Evolutionary conservation across 2,329 filamentous ascomycete species (phyloP).

Genomic region (Phialocephala subalpina): DNA sequence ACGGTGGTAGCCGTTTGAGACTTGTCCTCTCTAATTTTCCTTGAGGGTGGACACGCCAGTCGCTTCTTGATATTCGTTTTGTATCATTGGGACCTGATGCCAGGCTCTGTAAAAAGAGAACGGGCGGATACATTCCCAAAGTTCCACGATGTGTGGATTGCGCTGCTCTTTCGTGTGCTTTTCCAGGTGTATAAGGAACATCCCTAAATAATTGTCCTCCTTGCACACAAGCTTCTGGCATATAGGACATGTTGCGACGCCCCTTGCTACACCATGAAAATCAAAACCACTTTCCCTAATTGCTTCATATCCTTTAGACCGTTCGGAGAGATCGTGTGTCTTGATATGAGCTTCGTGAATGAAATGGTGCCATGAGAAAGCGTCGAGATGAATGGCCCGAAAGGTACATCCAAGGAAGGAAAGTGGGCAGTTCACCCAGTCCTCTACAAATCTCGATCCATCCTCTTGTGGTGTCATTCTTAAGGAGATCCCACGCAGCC

Average conservation of each 20-base stretch:
- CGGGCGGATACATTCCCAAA: slow-evolving; percentile 2
- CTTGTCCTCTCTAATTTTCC: neutral
- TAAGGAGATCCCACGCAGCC: neutral
- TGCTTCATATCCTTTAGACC: slow-evolving; percentile 15
- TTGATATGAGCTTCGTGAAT: neutral
- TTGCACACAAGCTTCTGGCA: neutral
- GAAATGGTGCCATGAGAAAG: neutral
- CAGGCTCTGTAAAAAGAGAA: neutral
- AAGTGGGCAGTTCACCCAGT: slow-evolving; percentile 17
- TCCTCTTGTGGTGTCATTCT: slow-evolving; percentile 4
- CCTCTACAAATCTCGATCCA: slow-evolving; percentile 7
- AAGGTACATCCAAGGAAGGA: slow-evolving; percentile 21
- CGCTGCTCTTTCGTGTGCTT: slow-evolving; percentile 9
- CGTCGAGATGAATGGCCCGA: neutral
- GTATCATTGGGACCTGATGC: neutral
- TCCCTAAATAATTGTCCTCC: rapidly evolving
- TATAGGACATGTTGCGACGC: slow-evolving; percentile 5
- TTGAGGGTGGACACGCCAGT: neutral
- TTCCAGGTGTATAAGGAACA: neutral
- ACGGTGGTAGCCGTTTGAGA: neutral
- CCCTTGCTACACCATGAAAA: rapidly evolving
- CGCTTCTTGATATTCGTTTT: neutral
- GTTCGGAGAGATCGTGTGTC: slow-evolving; percentile 20
- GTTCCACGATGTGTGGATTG: neutral
- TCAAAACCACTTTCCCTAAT: neutral